Evolutionary conservation across 2,329 filamentous ascomycete species (phyloP).

Genomic region (Alternaria conjuncta): DNA sequence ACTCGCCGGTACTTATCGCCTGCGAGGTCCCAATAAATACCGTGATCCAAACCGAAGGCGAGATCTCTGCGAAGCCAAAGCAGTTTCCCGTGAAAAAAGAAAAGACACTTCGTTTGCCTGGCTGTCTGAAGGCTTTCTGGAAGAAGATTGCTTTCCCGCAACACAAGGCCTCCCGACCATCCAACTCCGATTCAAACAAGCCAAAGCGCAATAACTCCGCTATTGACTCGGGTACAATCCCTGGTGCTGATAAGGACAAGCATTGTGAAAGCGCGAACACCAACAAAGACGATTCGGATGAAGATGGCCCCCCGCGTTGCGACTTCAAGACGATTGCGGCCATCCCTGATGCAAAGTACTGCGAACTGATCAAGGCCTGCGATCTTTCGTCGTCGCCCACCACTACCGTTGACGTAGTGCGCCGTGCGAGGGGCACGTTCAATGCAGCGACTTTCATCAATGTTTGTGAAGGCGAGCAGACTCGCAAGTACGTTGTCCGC

Average conservation of each 20-base stretch:
- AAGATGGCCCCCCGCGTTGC: neutral
- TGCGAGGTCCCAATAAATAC: neutral
- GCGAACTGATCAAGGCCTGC: neutral
- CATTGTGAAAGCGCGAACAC: neutral
- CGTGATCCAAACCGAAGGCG: neutral
- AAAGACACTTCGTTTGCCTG: neutral
- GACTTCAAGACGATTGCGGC: neutral
- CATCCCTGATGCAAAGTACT: neutral
- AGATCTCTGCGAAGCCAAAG: neutral
- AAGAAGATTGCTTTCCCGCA: too few relatives aligned
- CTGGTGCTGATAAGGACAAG: neutral
- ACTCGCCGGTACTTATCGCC: neutral
- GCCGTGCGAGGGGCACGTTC: neutral
- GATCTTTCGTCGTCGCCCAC: neutral
- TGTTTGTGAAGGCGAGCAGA: neutral
- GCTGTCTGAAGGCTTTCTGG: neutral
- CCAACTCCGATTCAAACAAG: neutral
- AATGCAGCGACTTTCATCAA: neutral
- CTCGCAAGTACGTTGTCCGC: slow-evolving; percentile 4
- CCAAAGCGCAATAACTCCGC: neutral
- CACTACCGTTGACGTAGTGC: neutral
- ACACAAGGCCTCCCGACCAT: neutral
- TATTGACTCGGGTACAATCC: neutral
- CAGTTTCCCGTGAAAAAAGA: neutral
- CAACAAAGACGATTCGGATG: neutral